Percentiles rank a stretch among this genome's conserved stretches.
These are phyloP conservation scores for Collariella sp. DNA, from an alignment of 495 filamentous ascomycete genomes.

Conservation along the genomic window DNA sequence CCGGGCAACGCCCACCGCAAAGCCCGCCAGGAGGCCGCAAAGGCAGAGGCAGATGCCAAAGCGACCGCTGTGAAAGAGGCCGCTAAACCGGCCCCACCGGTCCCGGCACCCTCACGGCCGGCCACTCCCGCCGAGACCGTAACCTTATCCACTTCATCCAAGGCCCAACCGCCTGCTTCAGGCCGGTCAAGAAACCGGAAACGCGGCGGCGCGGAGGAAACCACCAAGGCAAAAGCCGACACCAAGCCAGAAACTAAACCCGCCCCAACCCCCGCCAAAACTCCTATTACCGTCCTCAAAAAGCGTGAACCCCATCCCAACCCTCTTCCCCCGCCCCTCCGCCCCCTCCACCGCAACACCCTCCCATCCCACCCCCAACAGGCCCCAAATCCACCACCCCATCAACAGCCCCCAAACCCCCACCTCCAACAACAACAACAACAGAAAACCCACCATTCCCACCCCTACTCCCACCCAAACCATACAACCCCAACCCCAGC, in stretches of 20 bases:
- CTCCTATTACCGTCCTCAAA: constrained; percentile 35
- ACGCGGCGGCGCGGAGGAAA: constrained; percentile 22
- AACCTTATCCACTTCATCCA: constrained; percentile 10
- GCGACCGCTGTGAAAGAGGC: constrained; percentile 32
- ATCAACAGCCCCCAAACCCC: constrained; percentile 22
- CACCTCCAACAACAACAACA: constrained; percentile 1
- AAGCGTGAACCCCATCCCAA: constrained; percentile 25
- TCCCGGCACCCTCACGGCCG: constrained; percentile 21
- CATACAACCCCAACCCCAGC: too few species aligned
- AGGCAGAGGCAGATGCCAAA: constrained; percentile 40
- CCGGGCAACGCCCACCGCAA: constrained; percentile 49
- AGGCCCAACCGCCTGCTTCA: constrained; percentile 21
- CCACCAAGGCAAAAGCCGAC: constrained; percentile 14
- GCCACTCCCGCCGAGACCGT: constrained; percentile 16
- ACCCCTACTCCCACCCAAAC: too few species aligned
- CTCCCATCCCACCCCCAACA: constrained; percentile 16
- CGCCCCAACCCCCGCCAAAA: constrained; percentile 15
- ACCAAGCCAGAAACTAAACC: constrained; percentile 13
- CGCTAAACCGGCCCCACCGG: constrained; percentile 19
- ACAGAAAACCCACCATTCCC: constrained; percentile 22
- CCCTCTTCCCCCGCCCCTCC: constrained; percentile 19
- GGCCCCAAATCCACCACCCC: constrained; percentile 26
- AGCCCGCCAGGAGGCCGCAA: constrained; percentile 44
- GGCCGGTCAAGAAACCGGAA: constrained; percentile 20
- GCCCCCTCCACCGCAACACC: constrained; percentile 17